phyloP scores from a whole-genome alignment of 2,329 filamentous ascomycete genomes.

The Aureobasidium vineae region DNA sequence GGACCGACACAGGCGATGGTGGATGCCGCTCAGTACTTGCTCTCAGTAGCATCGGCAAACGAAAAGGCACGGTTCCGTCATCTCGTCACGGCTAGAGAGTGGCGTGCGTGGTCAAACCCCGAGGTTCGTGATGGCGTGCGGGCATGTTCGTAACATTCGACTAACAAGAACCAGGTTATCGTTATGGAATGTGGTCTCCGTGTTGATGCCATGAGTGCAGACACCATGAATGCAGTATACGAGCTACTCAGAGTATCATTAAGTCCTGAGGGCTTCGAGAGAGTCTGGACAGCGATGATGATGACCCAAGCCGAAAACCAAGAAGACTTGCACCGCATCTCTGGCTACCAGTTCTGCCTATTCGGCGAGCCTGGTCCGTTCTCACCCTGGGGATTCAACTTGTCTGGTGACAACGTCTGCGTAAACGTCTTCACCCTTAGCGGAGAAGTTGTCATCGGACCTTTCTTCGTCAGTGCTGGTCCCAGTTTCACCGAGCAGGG shows the following conservation, averaged over 20 bases:
- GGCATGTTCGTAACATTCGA: neutral
- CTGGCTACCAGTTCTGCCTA: slow-evolving; percentile 65
- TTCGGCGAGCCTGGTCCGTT: slow-evolving; percentile 61
- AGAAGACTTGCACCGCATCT: slow-evolving; percentile 19
- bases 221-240: slow-evolving; percentile 53
- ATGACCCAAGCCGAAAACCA: slow-evolving; percentile 63
- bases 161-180: slow-evolving; percentile 49
- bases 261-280: slow-evolving; percentile 66
- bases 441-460: slow-evolving; percentile 64
- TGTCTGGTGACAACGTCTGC: slow-evolving; percentile 77
- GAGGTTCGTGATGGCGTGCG: slow-evolving; percentile 43
- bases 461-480: slow-evolving; percentile 70
- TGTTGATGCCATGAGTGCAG: slow-evolving; percentile 59
- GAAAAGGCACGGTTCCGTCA: slow-evolving; percentile 54
- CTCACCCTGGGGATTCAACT: slow-evolving; percentile 66
- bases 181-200: slow-evolving; percentile 63
- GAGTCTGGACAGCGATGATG: slow-evolving; percentile 67
- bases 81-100: slow-evolving; percentile 67
- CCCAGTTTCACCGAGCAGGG: slow-evolving; percentile 42
- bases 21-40: slow-evolving; percentile 41
- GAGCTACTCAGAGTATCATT: slow-evolving; percentile 57
- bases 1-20: slow-evolving; percentile 57
- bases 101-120: slow-evolving; percentile 69
- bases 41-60: slow-evolving; percentile 44
- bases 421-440: slow-evolving; percentile 66